A percentile compares a stretch with the other conserved stretches of the same genome.
Evolutionary conservation across 495 filamentous ascomycete genomes (phyloP).

Genomic region (Saxophila tyrrhenica): DNA sequence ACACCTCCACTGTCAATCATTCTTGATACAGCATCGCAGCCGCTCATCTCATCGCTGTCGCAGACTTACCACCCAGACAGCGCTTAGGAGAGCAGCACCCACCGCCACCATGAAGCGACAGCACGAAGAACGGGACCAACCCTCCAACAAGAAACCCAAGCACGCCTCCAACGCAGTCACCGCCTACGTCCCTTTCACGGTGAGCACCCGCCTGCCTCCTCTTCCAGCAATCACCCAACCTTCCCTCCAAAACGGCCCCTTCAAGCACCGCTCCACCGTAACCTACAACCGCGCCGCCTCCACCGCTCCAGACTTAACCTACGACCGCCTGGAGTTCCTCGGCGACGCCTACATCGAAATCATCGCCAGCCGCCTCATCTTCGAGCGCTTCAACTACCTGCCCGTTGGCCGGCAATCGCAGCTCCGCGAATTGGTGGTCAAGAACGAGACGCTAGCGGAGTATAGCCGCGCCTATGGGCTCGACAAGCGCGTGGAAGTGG

Average conservation of each 20-base stretch:
- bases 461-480: conserved; percentile 59
- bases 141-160: conserved; percentile 8
- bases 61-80: not conserved
- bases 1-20: no score
- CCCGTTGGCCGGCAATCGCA: conserved; percentile 17
- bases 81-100: conserved; percentile 10
- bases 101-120: conserved; percentile 12
- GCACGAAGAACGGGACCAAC: conserved; percentile 4
- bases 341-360: conserved; percentile 32
- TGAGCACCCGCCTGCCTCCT: conserved; percentile 11
- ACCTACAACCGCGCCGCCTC: conserved; percentile 9
- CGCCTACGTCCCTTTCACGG: conserved; percentile 17
- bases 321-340: conserved; percentile 32
- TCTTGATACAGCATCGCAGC: not conserved
- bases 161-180: conserved; percentile 5
- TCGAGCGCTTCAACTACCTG: conserved; percentile 24
- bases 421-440: conserved; percentile 39
- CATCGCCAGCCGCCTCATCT: conserved; percentile 25
- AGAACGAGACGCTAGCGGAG: conserved; percentile 60
- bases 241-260: conserved; percentile 16
- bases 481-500: conserved; percentile 38
- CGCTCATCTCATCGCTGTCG: conserved; percentile 15
- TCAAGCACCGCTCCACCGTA: conserved; percentile 16
- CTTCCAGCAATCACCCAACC: conserved; percentile 10
- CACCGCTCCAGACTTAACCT: conserved; percentile 7